A percentile compares a stretch with the other conserved stretches of the same genome.
phyloP scores from a whole-genome alignment of 1,284 basidiomycete species.

The Fomitiporia mediterranea region DNA sequence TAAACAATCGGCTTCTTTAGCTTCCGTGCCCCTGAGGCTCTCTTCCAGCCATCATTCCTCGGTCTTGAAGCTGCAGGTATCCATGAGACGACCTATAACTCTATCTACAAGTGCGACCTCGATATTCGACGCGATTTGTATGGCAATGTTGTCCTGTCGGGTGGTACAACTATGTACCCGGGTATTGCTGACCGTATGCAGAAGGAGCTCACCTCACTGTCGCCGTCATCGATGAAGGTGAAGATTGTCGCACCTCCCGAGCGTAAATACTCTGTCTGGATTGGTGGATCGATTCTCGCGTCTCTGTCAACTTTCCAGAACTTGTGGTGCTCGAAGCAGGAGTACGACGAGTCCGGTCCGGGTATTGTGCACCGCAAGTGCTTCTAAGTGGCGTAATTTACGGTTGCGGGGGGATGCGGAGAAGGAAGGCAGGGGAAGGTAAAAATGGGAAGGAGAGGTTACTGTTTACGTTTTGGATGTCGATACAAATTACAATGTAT shows the following conservation, averaged over 20 bases:
- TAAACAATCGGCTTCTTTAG: constrained; percentile 34
- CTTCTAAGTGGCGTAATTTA: constrained; percentile 27
- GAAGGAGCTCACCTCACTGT: constrained; percentile 90
- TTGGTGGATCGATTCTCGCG: constrained; percentile 96
- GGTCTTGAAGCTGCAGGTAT: constrained; percentile 94
- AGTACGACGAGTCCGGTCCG: constrained; percentile 87
- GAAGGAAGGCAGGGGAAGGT: not conserved
- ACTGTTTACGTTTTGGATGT: not conserved
- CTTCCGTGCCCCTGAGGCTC: constrained; percentile 95
- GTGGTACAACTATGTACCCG: constrained; percentile 97
- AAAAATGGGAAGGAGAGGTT: not conserved
- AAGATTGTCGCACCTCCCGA: constrained; percentile 93
- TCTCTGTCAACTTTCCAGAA: constrained; percentile 97
- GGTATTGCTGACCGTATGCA: constrained; percentile 98
- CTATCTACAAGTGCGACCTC: constrained; percentile 77
- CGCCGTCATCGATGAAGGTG: constrained; percentile 90
- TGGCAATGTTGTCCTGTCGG: constrained; percentile 92
- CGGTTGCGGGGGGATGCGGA: not conserved
- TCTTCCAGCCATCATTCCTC: constrained; percentile 95
- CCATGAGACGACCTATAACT: constrained; percentile 97
- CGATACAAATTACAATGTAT: not conserved
- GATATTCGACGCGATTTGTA: constrained; percentile 89
- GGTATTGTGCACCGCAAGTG: constrained; percentile 78
- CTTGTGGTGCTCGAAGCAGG: constrained; percentile 90
- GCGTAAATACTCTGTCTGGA: constrained; percentile 97